phyloP scores from a whole-genome alignment of 768 basidiomycete species.

The Agrocybe pediades region DNA sequence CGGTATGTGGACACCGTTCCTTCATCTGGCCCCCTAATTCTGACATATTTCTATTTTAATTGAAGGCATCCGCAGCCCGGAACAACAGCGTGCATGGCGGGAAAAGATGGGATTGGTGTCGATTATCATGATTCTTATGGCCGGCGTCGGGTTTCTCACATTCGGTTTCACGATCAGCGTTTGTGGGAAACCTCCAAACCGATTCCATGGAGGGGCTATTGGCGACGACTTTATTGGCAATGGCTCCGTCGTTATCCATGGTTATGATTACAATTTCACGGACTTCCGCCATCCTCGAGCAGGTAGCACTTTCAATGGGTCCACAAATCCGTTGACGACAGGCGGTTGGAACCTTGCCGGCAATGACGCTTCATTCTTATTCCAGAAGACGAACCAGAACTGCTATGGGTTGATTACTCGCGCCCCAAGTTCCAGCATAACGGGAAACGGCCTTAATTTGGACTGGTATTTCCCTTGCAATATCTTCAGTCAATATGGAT shows the following conservation, averaged over 20 bases:
- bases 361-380: conserved; percentile 92
- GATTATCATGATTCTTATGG: conserved; percentile 85
- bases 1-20: conserved; percentile 56
- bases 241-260: conserved; percentile 90
- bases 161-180: conserved; percentile 97
- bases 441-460: conserved; percentile 55
- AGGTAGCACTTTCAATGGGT: conserved; percentile 69
- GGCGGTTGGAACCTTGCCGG: conserved; percentile 78
- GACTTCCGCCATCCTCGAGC: conserved; percentile 82
- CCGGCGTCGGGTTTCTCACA: conserved; percentile 93
- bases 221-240: conserved; percentile 70
- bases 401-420: conserved; percentile 80
- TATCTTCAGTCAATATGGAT: conserved; percentile 74
- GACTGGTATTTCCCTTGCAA: conserved; percentile 99
- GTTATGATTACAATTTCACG: conserved; percentile 90
- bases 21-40: neutral
- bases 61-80: conserved; percentile 83
- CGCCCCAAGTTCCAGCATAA: conserved; percentile 70
- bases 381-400: conserved; percentile 87
- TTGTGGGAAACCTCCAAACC: conserved; percentile 84
- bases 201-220: conserved; percentile 79
- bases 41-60: conserved; percentile 5
- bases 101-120: conserved; percentile 95
- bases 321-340: conserved; percentile 80
- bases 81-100: conserved; percentile 95